phyloP scores from a whole-genome alignment of 1,139 yeast species.

The Pichia inconspicua region DNA sequence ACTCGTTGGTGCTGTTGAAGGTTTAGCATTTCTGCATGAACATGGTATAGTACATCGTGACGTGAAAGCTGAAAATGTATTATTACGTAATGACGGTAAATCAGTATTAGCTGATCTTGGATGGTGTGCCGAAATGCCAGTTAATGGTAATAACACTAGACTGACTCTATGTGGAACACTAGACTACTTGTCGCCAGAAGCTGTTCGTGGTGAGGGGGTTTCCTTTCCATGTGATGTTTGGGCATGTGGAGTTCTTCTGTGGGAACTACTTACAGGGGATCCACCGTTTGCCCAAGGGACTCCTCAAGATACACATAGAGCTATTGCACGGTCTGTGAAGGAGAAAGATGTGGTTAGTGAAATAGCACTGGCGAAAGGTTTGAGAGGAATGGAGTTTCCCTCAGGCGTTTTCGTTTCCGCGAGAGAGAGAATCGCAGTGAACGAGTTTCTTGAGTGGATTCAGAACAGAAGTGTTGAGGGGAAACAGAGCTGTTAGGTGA shows the following conservation, averaged over 20 bases:
- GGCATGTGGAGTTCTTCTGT: slow-evolving; percentile 85
- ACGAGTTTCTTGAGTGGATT: neutral
- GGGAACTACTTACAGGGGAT: slow-evolving; percentile 78
- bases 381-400: neutral
- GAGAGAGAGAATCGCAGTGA: neutral
- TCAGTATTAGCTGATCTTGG: slow-evolving; percentile 91
- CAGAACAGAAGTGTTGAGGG: neutral
- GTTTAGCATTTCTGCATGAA: slow-evolving; percentile 69
- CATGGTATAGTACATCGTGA: slow-evolving; percentile 83
- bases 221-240: slow-evolving; percentile 65
- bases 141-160: neutral
- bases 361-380: neutral
- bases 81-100: slow-evolving; percentile 56
- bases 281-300: slow-evolving; percentile 84
- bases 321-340: slow-evolving; percentile 36
- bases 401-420: neutral
- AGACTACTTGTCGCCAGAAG: slow-evolving; percentile 92
- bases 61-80: slow-evolving; percentile 84
- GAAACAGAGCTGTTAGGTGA: neutral
- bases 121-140: slow-evolving; percentile 64
- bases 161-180: slow-evolving; percentile 87
- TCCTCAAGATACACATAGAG: slow-evolving; percentile 64
- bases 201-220: slow-evolving; percentile 54
- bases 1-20: slow-evolving; percentile 61
- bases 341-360: neutral